Percentiles rank a stretch among this genome's conserved stretches.
Conservation (phyloP, 2,329 filamentous ascomycete genomes). For the Trichophyton rubrum region DNA sequence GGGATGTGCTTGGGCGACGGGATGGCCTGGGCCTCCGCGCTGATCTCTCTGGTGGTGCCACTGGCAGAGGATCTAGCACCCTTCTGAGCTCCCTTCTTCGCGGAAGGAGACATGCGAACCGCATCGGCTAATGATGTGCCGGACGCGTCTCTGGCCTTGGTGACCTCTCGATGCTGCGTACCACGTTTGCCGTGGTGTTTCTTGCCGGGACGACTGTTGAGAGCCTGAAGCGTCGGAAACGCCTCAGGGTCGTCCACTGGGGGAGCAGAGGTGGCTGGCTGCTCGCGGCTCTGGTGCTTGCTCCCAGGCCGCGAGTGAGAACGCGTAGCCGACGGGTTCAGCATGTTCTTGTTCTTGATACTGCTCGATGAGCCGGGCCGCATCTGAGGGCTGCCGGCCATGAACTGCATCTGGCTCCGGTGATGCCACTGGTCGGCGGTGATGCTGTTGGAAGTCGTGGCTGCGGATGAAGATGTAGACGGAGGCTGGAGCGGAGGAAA, state of each 20-base stretch:
- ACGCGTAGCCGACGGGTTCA: constrained; percentile 42
- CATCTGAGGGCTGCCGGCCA: background rate
- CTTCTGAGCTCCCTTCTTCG: constrained; percentile 48
- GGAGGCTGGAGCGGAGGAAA: constrained; percentile 63
- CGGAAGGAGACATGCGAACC: constrained; percentile 86
- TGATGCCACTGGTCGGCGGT: constrained; percentile 38
- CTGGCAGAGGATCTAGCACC: constrained; percentile 43
- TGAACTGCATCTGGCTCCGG: constrained; percentile 15
- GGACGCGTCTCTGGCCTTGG: constrained; percentile 53
- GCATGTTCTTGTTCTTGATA: constrained; percentile 39
- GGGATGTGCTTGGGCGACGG: constrained; percentile 82
- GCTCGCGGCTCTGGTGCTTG: constrained; percentile 56
- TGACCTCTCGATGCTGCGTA: constrained; percentile 48
- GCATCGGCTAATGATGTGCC: constrained; percentile 83
- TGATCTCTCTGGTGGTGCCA: constrained; percentile 57
- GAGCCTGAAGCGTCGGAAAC: constrained; percentile 78
- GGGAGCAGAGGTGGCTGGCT: constrained; percentile 51
- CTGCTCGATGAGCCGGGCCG: constrained; percentile 16
- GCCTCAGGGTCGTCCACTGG: constrained; percentile 89
- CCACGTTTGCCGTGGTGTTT: constrained; percentile 88
- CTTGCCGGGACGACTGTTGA: constrained; percentile 58
- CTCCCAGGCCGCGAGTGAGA: constrained; percentile 75
- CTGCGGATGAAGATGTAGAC: constrained; percentile 55
- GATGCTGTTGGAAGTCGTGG: constrained; percentile 47
- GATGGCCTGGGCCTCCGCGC: constrained; percentile 68